Conservation (phyloP, 371 early-diverging fungal genomes). For the Syncephalastrum racemosum region DNA sequence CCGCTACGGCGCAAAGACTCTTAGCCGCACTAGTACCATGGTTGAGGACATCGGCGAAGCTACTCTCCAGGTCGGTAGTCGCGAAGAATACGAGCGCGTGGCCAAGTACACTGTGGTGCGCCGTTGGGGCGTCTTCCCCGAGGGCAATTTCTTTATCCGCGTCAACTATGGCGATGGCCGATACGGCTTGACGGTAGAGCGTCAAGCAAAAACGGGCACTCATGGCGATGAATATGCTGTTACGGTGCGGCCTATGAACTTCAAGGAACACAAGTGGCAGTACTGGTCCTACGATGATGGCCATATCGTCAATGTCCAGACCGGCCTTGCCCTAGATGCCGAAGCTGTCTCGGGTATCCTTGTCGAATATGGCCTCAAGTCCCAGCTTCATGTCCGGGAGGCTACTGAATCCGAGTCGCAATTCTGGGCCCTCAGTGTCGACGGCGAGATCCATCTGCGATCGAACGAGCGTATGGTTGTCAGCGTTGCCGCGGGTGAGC, state of each 20-base stretch:
- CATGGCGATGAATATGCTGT: constrained; percentile 29
- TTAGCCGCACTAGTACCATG: constrained; percentile 12
- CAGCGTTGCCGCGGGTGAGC: constrained; percentile 25
- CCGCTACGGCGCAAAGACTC: constrained; percentile 26
- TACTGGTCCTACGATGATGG: constrained; percentile 52
- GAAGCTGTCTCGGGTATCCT: constrained; percentile 28
- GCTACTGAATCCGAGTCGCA: constrained; percentile 32
- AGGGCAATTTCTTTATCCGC: constrained; percentile 39
- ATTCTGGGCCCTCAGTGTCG: constrained; percentile 38
- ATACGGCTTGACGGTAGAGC: constrained; percentile 41
- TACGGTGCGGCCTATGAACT: constrained; percentile 34
- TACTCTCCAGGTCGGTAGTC: constrained; percentile 12
- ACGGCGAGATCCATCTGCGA: constrained; percentile 44
- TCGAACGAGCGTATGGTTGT: constrained; percentile 34
- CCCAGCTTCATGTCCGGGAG: constrained; percentile 30
- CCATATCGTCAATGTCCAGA: constrained; percentile 53
- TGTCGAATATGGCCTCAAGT: constrained; percentile 32
- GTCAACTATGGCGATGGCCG: constrained; percentile 25
- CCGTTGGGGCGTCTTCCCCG: constrained; percentile 49
- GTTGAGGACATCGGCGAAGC: constrained; percentile 25
- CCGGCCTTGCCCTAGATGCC: constrained; percentile 51
- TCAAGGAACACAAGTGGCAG: constrained; percentile 46
- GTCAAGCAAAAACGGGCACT: constrained; percentile 10
- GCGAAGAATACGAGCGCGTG: constrained; percentile 33
- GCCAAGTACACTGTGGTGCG: constrained; percentile 33